phyloP scores from a whole-genome alignment of 176 grass and related monocot species.

The Juncus effusus region DNA sequence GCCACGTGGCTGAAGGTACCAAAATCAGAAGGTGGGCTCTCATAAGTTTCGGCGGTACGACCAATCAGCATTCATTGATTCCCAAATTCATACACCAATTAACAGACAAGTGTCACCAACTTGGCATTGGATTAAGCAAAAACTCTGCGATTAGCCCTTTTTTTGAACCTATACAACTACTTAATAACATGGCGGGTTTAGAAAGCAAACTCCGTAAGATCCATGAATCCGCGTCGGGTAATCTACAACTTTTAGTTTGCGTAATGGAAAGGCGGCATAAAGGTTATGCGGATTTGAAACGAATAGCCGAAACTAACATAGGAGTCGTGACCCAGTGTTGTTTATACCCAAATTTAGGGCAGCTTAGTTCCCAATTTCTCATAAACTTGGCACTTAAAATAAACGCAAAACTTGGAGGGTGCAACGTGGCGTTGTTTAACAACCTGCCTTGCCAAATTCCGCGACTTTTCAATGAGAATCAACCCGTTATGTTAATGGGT shows the following conservation, averaged over 20 bases:
- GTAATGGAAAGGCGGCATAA: slow-evolving; percentile 80
- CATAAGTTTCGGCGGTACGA: slow-evolving; percentile 87
- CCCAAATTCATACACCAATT: slow-evolving; percentile 77
- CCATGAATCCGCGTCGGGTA: slow-evolving; percentile 70
- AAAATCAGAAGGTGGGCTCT: slow-evolving; percentile 74
- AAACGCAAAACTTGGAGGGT: slow-evolving; percentile 81
- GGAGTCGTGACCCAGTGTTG: slow-evolving; percentile 93
- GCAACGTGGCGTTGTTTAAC: slow-evolving; percentile 69
- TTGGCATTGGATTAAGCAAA: slow-evolving; percentile 75
- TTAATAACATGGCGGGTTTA: slow-evolving; percentile 62
- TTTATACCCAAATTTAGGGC: slow-evolving; percentile 75
- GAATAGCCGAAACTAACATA: slow-evolving; percentile 79
- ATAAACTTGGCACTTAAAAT: slow-evolving; percentile 85
- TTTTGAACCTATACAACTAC: slow-evolving; percentile 75
- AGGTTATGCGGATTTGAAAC: slow-evolving; percentile 83
- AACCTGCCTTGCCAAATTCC: slow-evolving; percentile 77
- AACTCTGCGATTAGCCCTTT: slow-evolving; percentile 55
- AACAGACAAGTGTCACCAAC: slow-evolving; percentile 64
- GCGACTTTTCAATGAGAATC: slow-evolving; percentile 53
- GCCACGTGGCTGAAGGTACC: slow-evolving; percentile 79
- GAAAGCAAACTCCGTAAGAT: slow-evolving; percentile 72
- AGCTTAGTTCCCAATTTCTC: slow-evolving; percentile 68
- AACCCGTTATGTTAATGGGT: slow-evolving; percentile 92
- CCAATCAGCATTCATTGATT: slow-evolving; percentile 61
- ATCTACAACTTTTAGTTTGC: slow-evolving; percentile 78